These are phyloP conservation scores for Letharia columbiana DNA, from an alignment of 495 filamentous ascomycete species.

Conservation along the genomic window DNA sequence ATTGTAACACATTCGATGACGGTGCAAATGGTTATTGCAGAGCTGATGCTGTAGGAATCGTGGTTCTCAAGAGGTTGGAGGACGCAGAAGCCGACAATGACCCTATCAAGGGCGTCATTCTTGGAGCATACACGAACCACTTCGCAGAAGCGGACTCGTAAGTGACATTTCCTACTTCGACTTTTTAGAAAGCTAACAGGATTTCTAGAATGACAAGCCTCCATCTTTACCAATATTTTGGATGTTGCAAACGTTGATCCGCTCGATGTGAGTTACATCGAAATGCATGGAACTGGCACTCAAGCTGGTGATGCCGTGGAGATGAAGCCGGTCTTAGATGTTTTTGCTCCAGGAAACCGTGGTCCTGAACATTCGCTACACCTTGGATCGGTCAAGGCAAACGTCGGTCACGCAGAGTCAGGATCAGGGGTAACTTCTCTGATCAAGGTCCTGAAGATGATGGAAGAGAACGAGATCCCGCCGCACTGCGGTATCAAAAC, in stretches of 20 bases:
- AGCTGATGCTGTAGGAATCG: conserved; percentile 60
- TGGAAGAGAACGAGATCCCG: conserved; percentile 61
- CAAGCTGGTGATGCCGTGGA: conserved; percentile 73
- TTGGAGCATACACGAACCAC: conserved; percentile 63
- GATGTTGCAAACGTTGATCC: conserved; percentile 60
- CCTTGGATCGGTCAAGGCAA: conserved; percentile 75
- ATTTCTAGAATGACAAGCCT: conserved; percentile 53
- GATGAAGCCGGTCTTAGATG: conserved; percentile 65
- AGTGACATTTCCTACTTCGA: too few species aligned
- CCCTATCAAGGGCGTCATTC: conserved; percentile 58
- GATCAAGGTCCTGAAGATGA: conserved; percentile 67
- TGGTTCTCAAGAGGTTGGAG: conserved; percentile 65
- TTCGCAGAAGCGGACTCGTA: conserved; percentile 62
- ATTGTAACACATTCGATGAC: conserved; percentile 74
- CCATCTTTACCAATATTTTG: conserved; percentile 56
- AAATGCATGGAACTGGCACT: conserved; percentile 83
- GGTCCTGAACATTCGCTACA: conserved; percentile 63
- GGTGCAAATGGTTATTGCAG: conserved; percentile 72
- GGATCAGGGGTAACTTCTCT: conserved; percentile 68
- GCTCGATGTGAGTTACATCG: conserved; percentile 66
- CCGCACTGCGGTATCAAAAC: conserved; percentile 50
- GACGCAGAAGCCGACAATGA: conserved; percentile 71
- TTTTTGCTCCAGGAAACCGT: conserved; percentile 67
- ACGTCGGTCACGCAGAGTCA: conserved; percentile 75
- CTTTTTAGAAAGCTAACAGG: too few species aligned